These are phyloP conservation scores for Malus orientalis DNA, from an alignment of 306 rosid species.

Conservation along the genomic window DNA sequence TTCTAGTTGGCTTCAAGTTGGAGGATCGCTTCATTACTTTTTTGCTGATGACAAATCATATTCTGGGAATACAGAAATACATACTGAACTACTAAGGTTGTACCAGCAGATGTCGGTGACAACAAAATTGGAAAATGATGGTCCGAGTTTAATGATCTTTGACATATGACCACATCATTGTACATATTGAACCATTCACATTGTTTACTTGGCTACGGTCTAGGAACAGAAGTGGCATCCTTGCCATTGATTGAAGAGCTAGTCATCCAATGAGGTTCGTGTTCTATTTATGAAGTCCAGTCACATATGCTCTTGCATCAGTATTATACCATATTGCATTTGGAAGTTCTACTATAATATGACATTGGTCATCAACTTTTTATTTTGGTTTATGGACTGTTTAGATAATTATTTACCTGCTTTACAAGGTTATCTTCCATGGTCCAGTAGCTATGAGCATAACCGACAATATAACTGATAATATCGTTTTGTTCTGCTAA, in stretches of 20 bases:
- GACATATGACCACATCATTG: background rate
- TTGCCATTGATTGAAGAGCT: background rate
- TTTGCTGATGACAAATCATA: background rate
- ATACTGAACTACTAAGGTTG: background rate
- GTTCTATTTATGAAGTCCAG: background rate
- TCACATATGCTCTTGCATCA: background rate
- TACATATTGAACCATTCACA: background rate
- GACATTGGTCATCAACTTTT: background rate
- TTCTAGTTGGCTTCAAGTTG: background rate
- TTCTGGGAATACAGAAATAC: background rate
- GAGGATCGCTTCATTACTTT: background rate
- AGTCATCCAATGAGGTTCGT: background rate
- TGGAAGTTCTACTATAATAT: background rate
- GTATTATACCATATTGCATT: background rate
- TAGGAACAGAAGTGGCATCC: background rate
- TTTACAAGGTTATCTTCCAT: background rate
- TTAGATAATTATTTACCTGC: background rate
- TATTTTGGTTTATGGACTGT: background rate
- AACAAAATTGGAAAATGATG: background rate
- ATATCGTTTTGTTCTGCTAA: background rate
- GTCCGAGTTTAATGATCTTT: background rate
- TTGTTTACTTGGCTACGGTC: background rate
- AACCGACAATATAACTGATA: background rate
- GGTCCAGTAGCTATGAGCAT: background rate
- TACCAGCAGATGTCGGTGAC: background rate